These are phyloP conservation scores for Flueggea neowawraea DNA, from an alignment of 441 rosid species.

Conservation along the genomic window DNA sequence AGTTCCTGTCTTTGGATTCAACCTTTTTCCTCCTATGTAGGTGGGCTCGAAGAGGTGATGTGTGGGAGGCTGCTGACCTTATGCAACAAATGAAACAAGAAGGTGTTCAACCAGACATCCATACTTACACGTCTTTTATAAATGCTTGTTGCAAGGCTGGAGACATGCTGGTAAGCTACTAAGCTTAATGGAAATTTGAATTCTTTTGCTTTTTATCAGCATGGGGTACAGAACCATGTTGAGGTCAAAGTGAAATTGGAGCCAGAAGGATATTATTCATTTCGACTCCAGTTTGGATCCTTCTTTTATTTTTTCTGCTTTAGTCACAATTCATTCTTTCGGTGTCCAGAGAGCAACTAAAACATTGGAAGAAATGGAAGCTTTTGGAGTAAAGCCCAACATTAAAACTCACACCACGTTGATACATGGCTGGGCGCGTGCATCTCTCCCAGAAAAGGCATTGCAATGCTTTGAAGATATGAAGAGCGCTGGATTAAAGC, in stretches of 20 bases:
- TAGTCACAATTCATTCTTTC: background rate
- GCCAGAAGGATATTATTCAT: too few relatives aligned
- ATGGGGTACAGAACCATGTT: too few relatives aligned
- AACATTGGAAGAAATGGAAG: constrained; percentile 68
- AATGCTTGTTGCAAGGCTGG: constrained; percentile 98
- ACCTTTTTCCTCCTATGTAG: constrained; percentile 26
- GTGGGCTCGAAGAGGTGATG: constrained; percentile 99
- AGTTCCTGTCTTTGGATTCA: constrained; percentile 2
- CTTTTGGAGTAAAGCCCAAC: constrained; percentile 68
- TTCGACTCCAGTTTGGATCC: background rate
- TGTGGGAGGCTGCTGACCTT: constrained; percentile 98
- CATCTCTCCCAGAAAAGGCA: constrained; percentile 93
- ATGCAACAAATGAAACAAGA: constrained; percentile 92
- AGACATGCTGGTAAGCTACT: constrained; percentile 70
- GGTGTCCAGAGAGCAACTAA: constrained; percentile 65
- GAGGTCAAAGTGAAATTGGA: too few relatives aligned
- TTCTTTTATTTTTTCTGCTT: background rate
- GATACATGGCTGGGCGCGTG: constrained; percentile 94
- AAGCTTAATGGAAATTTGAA: too few relatives aligned
- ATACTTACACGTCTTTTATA: constrained; percentile 87
- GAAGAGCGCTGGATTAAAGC: constrained; percentile 71
- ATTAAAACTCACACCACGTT: constrained; percentile 87
- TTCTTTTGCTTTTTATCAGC: too few relatives aligned
- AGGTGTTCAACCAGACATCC: constrained; percentile 88
- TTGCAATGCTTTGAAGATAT: constrained; percentile 75